phyloP scores from a whole-genome alignment of 2,329 filamentous ascomycete species.

The Torrubiellomyces zombiae region DNA sequence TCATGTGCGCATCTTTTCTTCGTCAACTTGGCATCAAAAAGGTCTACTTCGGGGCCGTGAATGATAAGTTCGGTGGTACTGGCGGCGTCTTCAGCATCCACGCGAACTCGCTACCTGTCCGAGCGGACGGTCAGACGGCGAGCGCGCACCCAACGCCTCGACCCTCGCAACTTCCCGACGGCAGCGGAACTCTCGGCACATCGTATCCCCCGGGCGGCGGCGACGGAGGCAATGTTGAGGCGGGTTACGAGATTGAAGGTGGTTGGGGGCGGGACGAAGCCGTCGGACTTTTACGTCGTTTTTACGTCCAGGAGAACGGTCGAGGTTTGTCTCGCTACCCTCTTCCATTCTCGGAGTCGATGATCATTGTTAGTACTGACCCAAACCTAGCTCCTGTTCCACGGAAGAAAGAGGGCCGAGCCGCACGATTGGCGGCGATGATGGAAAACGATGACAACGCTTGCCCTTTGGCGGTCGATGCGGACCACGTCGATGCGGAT shows the following conservation, averaged over 20 bases:
- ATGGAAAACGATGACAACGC: slow-evolving; percentile 24
- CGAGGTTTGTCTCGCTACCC: slow-evolving; percentile 44
- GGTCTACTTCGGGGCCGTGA: slow-evolving; percentile 89
- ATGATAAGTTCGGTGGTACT: slow-evolving; percentile 93
- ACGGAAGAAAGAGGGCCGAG: slow-evolving; percentile 37
- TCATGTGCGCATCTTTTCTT: slow-evolving; percentile 93
- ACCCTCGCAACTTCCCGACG: slow-evolving; percentile 19
- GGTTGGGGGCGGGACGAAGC: slow-evolving; percentile 85
- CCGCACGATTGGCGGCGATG: slow-evolving; percentile 34
- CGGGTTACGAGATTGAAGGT: slow-evolving; percentile 66
- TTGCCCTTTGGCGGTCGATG: too few relatives aligned
- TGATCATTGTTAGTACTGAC: slow-evolving; percentile 6
- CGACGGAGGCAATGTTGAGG: slow-evolving; percentile 55
- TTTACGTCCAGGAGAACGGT: slow-evolving; percentile 96
- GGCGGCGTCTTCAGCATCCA: slow-evolving; percentile 87
- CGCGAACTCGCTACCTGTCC: slow-evolving; percentile 33
- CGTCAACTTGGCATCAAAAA: slow-evolving; percentile 75
- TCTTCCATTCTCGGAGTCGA: not conserved
- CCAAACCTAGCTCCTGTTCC: slow-evolving; percentile 27
- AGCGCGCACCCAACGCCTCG: slow-evolving; percentile 21
- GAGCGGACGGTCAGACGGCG: slow-evolving; percentile 19
- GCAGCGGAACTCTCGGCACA: slow-evolving; percentile 18
- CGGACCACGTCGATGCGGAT: not conserved
- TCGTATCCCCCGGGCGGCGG: slow-evolving; percentile 23
- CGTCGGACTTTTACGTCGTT: slow-evolving; percentile 77